phyloP scores from a whole-genome alignment of 768 basidiomycete genomes.

The Pisolithus tinctorius region DNA sequence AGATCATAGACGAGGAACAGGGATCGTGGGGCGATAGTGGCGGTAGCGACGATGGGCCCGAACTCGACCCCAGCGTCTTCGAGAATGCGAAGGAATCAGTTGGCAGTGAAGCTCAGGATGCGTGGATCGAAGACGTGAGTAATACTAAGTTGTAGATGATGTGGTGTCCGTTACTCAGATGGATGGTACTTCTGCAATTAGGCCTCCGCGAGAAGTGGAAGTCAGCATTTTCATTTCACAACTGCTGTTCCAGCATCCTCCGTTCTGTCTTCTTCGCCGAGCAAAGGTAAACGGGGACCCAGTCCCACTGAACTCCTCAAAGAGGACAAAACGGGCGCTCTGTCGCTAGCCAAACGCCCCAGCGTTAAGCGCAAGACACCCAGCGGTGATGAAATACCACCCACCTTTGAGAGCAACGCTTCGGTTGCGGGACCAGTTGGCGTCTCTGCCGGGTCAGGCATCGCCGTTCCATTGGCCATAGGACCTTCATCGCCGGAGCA shows the following conservation, averaged over 20 bases:
- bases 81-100: constrained; percentile 14
- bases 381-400: constrained; percentile 5
- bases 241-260: constrained; percentile 10
- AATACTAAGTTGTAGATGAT: neutral
- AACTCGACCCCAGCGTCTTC: constrained; percentile 4
- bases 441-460: neutral
- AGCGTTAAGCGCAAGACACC: constrained; percentile 48
- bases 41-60: constrained; percentile 17
- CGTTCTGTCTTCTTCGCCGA: constrained; percentile 22
- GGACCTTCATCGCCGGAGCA: neutral
- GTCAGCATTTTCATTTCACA: constrained; percentile 1
- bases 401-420: constrained; percentile 9
- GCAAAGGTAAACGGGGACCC: constrained; percentile 56
- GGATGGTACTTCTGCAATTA: neutral
- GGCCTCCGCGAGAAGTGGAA: constrained; percentile 1
- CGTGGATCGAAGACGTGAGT: constrained; percentile 2
- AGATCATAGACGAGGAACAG: constrained; percentile 69
- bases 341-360: constrained; percentile 56
- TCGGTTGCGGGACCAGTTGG: neutral
- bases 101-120: constrained; percentile 8
- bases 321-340: constrained; percentile 52
- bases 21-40: constrained; percentile 26
- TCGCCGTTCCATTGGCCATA: neutral
- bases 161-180: too few species aligned
- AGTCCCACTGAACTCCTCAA: constrained; percentile 66